Conservation (phyloP, 2,329 filamentous ascomycete species). For the Xylaria sp. region DNA sequence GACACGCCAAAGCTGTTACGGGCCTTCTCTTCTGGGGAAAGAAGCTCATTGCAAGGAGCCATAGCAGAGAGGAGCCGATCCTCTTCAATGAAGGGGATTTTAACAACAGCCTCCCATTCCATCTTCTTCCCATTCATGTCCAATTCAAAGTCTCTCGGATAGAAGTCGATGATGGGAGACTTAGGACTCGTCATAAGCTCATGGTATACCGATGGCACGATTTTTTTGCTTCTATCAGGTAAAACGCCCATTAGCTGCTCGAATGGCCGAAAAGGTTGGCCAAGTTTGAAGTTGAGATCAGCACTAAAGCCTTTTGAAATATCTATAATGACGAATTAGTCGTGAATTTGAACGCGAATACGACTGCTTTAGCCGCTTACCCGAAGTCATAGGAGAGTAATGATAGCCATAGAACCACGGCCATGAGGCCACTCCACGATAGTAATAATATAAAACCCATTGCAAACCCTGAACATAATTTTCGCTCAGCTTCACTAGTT, state of each 20-base stretch:
- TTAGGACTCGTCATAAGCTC: constrained; percentile 89
- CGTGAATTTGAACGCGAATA: neutral
- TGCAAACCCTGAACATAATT: constrained; percentile 98
- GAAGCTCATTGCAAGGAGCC: constrained; percentile 79
- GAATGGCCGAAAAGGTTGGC: constrained; percentile 93
- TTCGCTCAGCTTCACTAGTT: constrained; percentile 84
- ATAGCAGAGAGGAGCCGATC: constrained; percentile 85
- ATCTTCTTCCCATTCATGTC: constrained; percentile 99
- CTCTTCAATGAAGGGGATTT: constrained; percentile 98
- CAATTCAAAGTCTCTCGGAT: constrained; percentile 93
- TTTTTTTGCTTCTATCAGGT: constrained; percentile 96
- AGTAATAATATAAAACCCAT: constrained; percentile 99
- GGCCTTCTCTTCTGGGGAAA: constrained; percentile 80
- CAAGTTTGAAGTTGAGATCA: constrained; percentile 90
- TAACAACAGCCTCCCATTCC: constrained; percentile 99
- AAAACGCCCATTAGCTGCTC: constrained; percentile 98
- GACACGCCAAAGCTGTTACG: constrained; percentile 93
- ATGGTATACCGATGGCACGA: constrained; percentile 88
- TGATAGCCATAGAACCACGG: constrained; percentile 98
- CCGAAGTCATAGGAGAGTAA: constrained; percentile 95
- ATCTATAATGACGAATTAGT: constrained; percentile 61
- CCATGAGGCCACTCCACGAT: constrained; percentile 96
- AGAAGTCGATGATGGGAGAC: constrained; percentile 97
- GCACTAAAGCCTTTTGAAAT: constrained; percentile 88
- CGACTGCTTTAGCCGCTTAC: constrained; percentile 52